These are phyloP conservation scores for Curvularia eragrostidis DNA, from an alignment of 2,329 filamentous ascomycete species.

Conservation along the genomic window DNA sequence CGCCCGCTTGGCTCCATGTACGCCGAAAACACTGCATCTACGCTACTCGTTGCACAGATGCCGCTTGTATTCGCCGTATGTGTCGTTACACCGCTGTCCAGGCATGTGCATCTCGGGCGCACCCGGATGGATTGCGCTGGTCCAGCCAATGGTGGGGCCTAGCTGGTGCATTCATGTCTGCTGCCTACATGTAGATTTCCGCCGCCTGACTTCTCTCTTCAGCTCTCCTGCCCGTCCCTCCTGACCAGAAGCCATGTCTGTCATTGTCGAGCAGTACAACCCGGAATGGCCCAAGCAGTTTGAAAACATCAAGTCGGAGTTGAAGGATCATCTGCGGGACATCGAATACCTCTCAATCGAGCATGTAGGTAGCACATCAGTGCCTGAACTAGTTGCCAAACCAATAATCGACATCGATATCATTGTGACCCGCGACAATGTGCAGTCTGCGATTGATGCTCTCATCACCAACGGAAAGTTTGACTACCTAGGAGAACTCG, in stretches of 20 bases:
- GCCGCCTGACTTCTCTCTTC: background rate
- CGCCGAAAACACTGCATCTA: constrained; percentile 7
- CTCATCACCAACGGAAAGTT: constrained; percentile 44
- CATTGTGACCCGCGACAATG: constrained; percentile 33
- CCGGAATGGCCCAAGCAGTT: constrained; percentile 40
- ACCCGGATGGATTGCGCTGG: constrained; percentile 3
- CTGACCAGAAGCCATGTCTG: constrained; percentile 25
- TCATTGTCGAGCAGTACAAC: constrained; percentile 37
- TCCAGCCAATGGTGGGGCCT: constrained; percentile 11
- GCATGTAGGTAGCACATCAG: constrained; percentile 50
- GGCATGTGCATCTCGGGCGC: constrained; percentile 11
- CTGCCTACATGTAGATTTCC: background rate
- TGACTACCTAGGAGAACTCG: constrained; percentile 47
- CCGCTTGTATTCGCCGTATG: background rate
- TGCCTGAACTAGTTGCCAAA: constrained; percentile 45
- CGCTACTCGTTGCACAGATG: background rate
- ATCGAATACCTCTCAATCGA: constrained; percentile 38
- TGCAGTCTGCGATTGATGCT: constrained; percentile 37
- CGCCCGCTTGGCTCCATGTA: constrained; percentile 15
- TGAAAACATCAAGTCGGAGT: constrained; percentile 22
- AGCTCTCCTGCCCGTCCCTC: background rate
- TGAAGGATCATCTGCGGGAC: constrained; percentile 25
- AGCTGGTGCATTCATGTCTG: constrained; percentile 13
- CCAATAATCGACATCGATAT: constrained; percentile 51
- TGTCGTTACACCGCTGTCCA: constrained; percentile 5